A percentile compares a stretch with the other conserved stretches of the same genome.
Conservation (phyloP, 2,329 filamentous ascomycete species). For the Monosporascus sp. region DNA sequence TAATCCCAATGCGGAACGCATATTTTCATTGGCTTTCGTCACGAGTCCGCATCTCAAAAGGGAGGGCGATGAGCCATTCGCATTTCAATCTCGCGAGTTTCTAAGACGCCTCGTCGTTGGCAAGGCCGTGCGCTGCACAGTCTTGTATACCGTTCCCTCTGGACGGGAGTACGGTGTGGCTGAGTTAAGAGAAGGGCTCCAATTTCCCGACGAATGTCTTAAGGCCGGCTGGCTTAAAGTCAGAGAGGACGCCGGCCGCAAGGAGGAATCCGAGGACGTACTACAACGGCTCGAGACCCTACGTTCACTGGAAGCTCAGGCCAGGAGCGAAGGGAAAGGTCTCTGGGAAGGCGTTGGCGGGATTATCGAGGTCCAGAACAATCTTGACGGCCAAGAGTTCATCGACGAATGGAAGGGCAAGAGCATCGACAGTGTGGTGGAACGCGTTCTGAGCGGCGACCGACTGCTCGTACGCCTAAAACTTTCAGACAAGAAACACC, state of each 20-base stretch:
- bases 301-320: constrained; percentile 69
- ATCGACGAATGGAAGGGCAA: constrained; percentile 80
- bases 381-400: constrained; percentile 74
- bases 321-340: constrained; percentile 73
- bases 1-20: constrained; percentile 78
- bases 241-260: constrained; percentile 86
- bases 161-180: constrained; percentile 85
- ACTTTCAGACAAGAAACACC: constrained; percentile 74
- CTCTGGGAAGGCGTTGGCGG: constrained; percentile 66
- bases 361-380: constrained; percentile 72
- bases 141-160: constrained; percentile 82
- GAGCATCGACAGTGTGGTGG: constrained; percentile 77
- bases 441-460: constrained; percentile 88
- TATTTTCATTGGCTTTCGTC: constrained; percentile 86
- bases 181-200: constrained; percentile 67
- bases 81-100: constrained; percentile 92
- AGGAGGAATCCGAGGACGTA: constrained; percentile 78
- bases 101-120: constrained; percentile 79
- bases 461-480: constrained; percentile 80
- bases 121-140: constrained; percentile 77
- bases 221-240: constrained; percentile 90
- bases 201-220: constrained; percentile 76
- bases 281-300: constrained; percentile 70
- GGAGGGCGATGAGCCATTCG: constrained; percentile 87
- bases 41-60: constrained; percentile 79